phyloP scores from a whole-genome alignment of 495 filamentous ascomycete genomes.

The Bathelium albidoporum region DNA sequence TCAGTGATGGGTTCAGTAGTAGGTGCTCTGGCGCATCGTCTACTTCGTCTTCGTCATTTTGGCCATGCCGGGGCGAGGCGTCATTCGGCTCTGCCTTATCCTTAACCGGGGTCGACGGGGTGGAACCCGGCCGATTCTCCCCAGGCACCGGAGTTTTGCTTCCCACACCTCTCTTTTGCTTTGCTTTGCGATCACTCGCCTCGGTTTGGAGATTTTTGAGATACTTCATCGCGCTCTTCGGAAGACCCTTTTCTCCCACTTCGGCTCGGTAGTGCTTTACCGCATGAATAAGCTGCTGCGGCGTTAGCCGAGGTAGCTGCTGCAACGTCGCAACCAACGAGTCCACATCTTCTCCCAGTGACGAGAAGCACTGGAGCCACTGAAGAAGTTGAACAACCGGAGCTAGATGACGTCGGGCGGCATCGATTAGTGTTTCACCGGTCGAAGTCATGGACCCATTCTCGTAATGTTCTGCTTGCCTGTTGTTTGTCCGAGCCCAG shows the following conservation, averaged over 20 bases:
- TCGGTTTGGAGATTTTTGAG: slow-evolving; percentile 72
- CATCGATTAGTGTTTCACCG: slow-evolving; percentile 76
- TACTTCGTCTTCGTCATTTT: slow-evolving; percentile 26
- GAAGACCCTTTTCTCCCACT: slow-evolving; percentile 86
- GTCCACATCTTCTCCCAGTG: slow-evolving; percentile 83
- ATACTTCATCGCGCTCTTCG: slow-evolving; percentile 78
- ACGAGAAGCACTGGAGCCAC: slow-evolving; percentile 97
- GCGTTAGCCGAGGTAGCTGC: slow-evolving; percentile 73
- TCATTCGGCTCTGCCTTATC: not conserved
- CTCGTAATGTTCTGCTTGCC: slow-evolving; percentile 92
- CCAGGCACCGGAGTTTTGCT: slow-evolving; percentile 15
- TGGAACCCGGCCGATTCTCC: not conserved
- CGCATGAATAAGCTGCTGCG: slow-evolving; percentile 83
- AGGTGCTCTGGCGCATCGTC: slow-evolving; percentile 57
- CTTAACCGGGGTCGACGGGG: slow-evolving; percentile 4
- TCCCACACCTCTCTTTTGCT: slow-evolving; percentile 29
- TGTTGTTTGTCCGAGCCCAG: slow-evolving; percentile 88
- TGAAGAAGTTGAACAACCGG: slow-evolving; percentile 92
- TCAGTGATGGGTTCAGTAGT: slow-evolving; percentile 78
- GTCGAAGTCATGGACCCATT: slow-evolving; percentile 76
- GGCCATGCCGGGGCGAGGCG: not conserved
- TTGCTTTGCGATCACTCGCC: slow-evolving; percentile 44
- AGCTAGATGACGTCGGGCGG: slow-evolving; percentile 71
- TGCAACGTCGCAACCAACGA: slow-evolving; percentile 74
- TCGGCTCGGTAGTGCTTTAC: slow-evolving; percentile 89